Evolutionary conservation across 179 eudicot species (phyloP), one percentile per base, ranked within the genome.

Genomic region (Sideroxylon spinosum): DNA sequence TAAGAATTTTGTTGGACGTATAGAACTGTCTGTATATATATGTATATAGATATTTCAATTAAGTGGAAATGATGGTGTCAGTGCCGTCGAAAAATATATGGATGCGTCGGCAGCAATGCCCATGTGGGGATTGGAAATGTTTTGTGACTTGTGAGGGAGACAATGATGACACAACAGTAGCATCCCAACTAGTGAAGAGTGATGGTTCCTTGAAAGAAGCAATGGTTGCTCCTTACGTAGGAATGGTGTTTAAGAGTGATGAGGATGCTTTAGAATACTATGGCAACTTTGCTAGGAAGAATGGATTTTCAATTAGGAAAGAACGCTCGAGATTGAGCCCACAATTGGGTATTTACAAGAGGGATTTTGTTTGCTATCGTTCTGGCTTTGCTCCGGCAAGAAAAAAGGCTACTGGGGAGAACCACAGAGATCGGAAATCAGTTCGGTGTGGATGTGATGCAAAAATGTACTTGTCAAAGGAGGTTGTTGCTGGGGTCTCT

Each of bases 61-160:
- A 52, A 63, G 32, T 16, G 56, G 32, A 59, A 57, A 55, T 37
- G 20, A 80, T 80, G 82, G 78, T 68, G 32, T 55, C 74, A 1
- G 23, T 76, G 3, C 66, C 79, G 14, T 70, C 82, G 10, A 86
- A 75, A 65, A 81, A 80, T 68, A 76, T 79, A 48, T 88, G 89
- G 89, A 84, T 86, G 72, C 86, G 80, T 19, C 55, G 79, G 61
- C 88, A 85, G 71, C 88, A 88, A 73, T 88, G 91, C 78, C 91
- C 91, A 0, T 88, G 89, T 81, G 89, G 89, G 52, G 89, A 88
- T 60, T 85, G 88, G 87, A 88, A 88, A 68, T 88, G 91, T 73
- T 83, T 80, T 79, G 77, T 88, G 48, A 80, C 81, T 73, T 69
- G 80, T 73, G 89, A 86, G 75, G 82, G 79, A 44, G 85, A 78